Base-by-base conservation (phyloP, 192 early-diverging fungal genomes). In the Backusella parvicylindrica region DNA sequence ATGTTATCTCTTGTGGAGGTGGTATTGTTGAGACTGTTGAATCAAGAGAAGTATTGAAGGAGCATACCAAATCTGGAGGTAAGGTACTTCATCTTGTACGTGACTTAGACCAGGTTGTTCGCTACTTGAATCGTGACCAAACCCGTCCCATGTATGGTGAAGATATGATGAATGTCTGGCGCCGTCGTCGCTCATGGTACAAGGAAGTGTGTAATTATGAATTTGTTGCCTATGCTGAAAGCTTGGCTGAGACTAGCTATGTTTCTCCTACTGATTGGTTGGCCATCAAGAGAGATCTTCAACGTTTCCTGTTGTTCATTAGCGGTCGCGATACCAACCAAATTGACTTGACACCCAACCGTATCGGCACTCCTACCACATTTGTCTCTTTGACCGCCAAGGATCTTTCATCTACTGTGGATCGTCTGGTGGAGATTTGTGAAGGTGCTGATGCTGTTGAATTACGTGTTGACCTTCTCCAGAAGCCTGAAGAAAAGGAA, bases 1-100 rank as follows among this genome's bases (percentile, higher is more conserved):
- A 91, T 63, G 82, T 99, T 16, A 86, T 98, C 71, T 92, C 96
- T 3, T 98, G 96, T 77, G 98, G 98, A 36, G 98, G 98, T 41
- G 98, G 98, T 23, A 92, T 98, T 40, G 93, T 99, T 35, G 98
- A 99, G 81, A 90, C 87, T 0, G 83, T 84, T 31, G 88, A 78
- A 2, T 92, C 87, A n/a, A 86, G 95, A n/a, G 76, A 79, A 16
- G 67, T 89, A 1, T 83, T 99, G 70, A 86, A 90, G 68, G 72
- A 85, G 56, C 93, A 94, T 82, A 68, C 74, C 5, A 78, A 81
- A 2, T 75, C 79, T 1, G 87, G 85, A 9, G 90, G 86, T 6
- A 82, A 86, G 18, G 95, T 98, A 8, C 75, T 98, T 2, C 96
- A 97, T 81, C 77, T 98, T 72, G 87, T 84, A 33, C 87, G 94